These are phyloP conservation scores for Suillus fuscotomentosus DNA, from an alignment of 768 basidiomycete species.

Conservation along the genomic window DNA sequence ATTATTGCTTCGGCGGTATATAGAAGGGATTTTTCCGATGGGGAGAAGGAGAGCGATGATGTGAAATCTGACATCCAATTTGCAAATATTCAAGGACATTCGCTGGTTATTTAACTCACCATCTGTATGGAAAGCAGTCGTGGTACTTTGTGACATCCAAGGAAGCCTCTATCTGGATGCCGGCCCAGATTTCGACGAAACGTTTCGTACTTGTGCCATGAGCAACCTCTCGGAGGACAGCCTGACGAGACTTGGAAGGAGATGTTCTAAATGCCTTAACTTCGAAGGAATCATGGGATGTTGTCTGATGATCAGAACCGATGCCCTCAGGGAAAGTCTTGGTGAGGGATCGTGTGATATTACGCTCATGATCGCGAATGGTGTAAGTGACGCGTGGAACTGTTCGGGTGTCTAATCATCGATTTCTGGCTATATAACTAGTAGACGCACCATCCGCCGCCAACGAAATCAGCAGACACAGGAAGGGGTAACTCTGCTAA, in stretches of 20 bases:
- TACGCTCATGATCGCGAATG: too few species aligned
- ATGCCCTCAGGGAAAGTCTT: slow-evolving; percentile 20
- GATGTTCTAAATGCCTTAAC: slow-evolving; percentile 42
- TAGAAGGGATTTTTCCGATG: neutral
- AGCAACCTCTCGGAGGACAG: slow-evolving; percentile 41
- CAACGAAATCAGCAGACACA: slow-evolving; percentile 33
- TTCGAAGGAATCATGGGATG: slow-evolving; percentile 28
- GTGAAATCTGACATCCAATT: slow-evolving; percentile 27
- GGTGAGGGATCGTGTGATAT: too few species aligned
- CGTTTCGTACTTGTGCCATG: slow-evolving; percentile 36
- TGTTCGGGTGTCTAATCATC: slow-evolving; percentile 18
- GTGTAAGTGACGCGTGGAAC: slow-evolving; percentile 47
- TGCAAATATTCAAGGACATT: neutral
- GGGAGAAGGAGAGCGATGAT: slow-evolving; percentile 30
- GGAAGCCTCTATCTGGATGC: slow-evolving; percentile 40
- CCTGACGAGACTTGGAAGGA: slow-evolving; percentile 39
- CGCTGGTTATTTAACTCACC: slow-evolving; percentile 33
- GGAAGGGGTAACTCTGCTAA: slow-evolving; percentile 41
- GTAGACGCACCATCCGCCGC: slow-evolving; percentile 4
- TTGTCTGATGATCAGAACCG: slow-evolving; percentile 7
- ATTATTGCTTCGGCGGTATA: neutral
- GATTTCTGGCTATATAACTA: neutral
- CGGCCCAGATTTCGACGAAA: slow-evolving; percentile 60
- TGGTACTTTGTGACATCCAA: slow-evolving; percentile 59
- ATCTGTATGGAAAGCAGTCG: slow-evolving; percentile 60